Base-by-base conservation (phyloP, 2,329 filamentous ascomycete genomes). In the Cladosporium sp. region DNA sequence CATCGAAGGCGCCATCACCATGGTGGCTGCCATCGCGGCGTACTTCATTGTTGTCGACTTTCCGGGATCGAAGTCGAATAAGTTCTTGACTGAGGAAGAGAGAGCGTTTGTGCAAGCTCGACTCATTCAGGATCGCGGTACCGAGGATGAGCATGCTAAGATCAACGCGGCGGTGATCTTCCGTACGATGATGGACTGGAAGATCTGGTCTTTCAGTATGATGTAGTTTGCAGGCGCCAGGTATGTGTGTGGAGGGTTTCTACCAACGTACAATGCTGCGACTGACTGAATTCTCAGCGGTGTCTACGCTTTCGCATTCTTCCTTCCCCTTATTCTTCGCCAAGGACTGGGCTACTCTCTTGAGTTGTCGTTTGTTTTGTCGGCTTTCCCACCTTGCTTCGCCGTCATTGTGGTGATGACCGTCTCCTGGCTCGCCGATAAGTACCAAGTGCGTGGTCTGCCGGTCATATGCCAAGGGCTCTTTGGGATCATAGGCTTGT, bases 271-370 rank as follows among this genome's bases (percentile, higher is more conserved):
- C 24, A 11, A 18, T 21, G 28, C 8, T 21, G 8, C 1, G n/a
- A 41, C 34, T 58, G 34, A 58, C 55, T 8, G 11, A 41, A 24
- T 0, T 15, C 4, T 12, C 32, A 58, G 55, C 11, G 55, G 90
- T 63, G 85, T 85, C 3, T 94, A 94, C 75, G 87, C 90, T 0
- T 85, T 95, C 10, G 89, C 90, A 2, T 94, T 91, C 77, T 94
- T 93, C 74, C 79, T 93, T 4, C 91, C 92, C 7, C 86, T 93
- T 72, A 91, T 95, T 71, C 86, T 96, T 6, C 74, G 74, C 10
- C 70, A 78, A 28, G 83, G 84, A 21, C 86, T 93, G 81, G 85
- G 86, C n/a, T 58, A 58, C 55, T 58, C 55, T 58, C 15, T 93
- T 92, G 80, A 81, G 78, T 57, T 81, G 89, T 5, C 88, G 83